These are phyloP conservation scores for Aristolochia fimbriata DNA, from an alignment of 164 flowering plant species.

Conservation along the genomic window DNA sequence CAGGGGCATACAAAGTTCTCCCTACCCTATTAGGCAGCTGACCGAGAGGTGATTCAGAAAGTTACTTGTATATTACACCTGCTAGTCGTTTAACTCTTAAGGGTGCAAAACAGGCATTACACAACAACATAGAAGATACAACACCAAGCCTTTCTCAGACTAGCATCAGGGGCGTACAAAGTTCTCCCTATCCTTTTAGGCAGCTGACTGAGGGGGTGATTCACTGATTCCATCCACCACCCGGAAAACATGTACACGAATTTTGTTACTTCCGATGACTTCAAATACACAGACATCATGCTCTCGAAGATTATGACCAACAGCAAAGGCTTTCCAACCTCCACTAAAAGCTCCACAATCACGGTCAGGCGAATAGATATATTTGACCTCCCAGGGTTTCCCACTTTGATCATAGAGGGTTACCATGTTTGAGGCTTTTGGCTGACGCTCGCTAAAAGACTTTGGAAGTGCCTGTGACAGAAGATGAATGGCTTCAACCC, in stretches of 20 bases:
- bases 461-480: slow-evolving; percentile 2
- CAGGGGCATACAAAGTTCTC: too few species aligned
- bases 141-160: too few species aligned
- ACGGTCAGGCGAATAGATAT: not conserved
- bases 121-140: too few species aligned
- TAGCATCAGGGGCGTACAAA: too few species aligned
- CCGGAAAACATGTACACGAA: slow-evolving; percentile 18
- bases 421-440: not conserved
- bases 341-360: slow-evolving; percentile 5
- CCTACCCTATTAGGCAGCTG: too few species aligned
- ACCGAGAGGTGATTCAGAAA: too few species aligned
- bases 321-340: slow-evolving; percentile 8
- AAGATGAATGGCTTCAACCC: not conserved
- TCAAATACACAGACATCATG: slow-evolving; percentile 17
- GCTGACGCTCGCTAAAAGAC: slow-evolving; percentile 2
- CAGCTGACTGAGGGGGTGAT: slow-evolving; percentile 2
- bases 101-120: too few species aligned
- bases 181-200: too few species aligned
- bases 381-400: slow-evolving; percentile 7
- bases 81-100: too few species aligned
- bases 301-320: slow-evolving; percentile 9
- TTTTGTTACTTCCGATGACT: not conserved
- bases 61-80: too few species aligned
- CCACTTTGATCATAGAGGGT: slow-evolving; percentile 13
- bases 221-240: slow-evolving; percentile 14